Evolutionary conservation across 1,284 basidiomycete genomes (phyloP).

Genomic region (Boletus sp.): DNA sequence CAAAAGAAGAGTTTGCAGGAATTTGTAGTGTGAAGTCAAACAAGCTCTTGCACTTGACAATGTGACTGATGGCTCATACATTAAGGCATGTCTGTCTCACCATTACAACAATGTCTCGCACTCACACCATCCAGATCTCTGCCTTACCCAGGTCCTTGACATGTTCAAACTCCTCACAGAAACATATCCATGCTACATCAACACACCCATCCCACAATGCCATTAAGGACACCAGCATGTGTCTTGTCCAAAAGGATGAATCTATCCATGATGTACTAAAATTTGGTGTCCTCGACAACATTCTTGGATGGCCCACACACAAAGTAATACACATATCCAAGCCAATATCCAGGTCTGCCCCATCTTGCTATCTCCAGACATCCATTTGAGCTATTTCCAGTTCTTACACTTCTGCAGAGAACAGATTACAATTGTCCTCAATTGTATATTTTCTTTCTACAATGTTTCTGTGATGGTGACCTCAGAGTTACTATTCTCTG

Average conservation of each 20-base stretch:
- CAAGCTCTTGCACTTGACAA: no score
- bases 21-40: no score
- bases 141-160: slow-evolving; percentile 66
- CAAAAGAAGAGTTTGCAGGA: no score
- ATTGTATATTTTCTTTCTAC: no score
- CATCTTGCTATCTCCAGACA: slow-evolving; percentile 5
- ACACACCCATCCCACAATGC: slow-evolving; percentile 70
- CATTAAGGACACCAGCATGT: slow-evolving; percentile 66
- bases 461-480: no score
- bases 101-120: neutral
- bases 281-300: slow-evolving; percentile 65
- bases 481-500: no score
- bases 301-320: slow-evolving; percentile 71
- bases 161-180: slow-evolving; percentile 73
- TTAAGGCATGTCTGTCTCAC: slow-evolving; percentile 49
- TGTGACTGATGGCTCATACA: slow-evolving; percentile 62
- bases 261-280: slow-evolving; percentile 42
- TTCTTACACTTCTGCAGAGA: slow-evolving; percentile 64
- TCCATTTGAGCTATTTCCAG: slow-evolving; percentile 40
- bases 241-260: slow-evolving; percentile 64
- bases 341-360: slow-evolving; percentile 51
- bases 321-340: slow-evolving; percentile 63
- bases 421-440: no score
- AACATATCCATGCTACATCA: slow-evolving; percentile 79
- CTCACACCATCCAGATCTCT: slow-evolving; percentile 54